Evolutionary conservation across 768 basidiomycete species (phyloP).

Genomic region (Mrakia frigida): DNA sequence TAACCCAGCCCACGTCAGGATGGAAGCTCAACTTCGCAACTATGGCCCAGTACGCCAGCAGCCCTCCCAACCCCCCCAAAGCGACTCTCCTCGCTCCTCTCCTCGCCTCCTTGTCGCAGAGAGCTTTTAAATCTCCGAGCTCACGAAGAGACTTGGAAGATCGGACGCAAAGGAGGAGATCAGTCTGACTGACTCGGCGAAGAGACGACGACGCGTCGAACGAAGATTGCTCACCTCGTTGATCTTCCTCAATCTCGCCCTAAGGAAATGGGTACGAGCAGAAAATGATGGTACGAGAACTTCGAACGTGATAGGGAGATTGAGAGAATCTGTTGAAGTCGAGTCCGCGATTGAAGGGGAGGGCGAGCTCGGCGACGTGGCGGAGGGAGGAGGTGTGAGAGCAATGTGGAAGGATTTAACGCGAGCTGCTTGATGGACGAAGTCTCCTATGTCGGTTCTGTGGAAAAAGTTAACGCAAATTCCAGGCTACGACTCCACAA

Average conservation of each 20-base stretch:
- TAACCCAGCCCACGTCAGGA: conserved; percentile 15
- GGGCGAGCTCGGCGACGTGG: background rate
- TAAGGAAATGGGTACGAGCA: conserved; percentile 58
- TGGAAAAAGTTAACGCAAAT: background rate
- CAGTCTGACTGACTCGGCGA: too few relatives aligned
- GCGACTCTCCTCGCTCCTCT: conserved; percentile 57
- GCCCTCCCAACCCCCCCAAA: conserved; percentile 55
- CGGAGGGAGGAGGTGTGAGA: conserved; percentile 35
- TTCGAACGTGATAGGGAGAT: conserved; percentile 41
- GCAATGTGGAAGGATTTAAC: conserved; percentile 54
- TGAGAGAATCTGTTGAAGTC: background rate
- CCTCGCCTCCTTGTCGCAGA: conserved; percentile 57
- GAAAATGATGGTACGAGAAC: conserved; percentile 62
- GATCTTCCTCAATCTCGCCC: conserved; percentile 50
- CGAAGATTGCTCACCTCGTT: conserved; percentile 35
- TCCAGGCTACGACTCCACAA: too few relatives aligned
- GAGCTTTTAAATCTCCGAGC: conserved; percentile 56
- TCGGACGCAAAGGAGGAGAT: too few relatives aligned
- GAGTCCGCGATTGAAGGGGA: background rate
- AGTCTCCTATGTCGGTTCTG: conserved; percentile 49
- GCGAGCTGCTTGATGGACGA: conserved; percentile 59
- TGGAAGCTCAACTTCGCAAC: conserved; percentile 60
- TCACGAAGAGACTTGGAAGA: conserved; percentile 44
- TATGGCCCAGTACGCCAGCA: conserved; percentile 60
- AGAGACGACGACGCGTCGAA: too few relatives aligned